Evolutionary conservation across 768 basidiomycete species (phyloP).

Genomic region (Terana coerulea): DNA sequence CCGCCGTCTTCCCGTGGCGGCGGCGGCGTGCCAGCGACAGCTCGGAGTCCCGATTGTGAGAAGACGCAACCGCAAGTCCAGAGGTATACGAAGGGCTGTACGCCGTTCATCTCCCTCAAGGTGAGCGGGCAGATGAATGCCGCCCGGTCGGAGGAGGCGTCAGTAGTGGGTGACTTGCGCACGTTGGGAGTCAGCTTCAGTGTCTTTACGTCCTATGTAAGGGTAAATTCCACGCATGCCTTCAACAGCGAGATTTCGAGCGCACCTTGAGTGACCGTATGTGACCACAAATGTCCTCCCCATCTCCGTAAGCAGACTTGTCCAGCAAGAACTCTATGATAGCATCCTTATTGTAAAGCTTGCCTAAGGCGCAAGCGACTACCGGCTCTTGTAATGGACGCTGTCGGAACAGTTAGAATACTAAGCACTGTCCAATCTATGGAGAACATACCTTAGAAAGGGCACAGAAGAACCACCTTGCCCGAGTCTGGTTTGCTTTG

Average conservation of each 20-base stretch:
- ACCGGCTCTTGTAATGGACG: conserved; percentile 83
- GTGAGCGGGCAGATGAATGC: conserved; percentile 90
- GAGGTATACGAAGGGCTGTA: conserved; percentile 84
- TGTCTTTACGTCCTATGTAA: conserved; percentile 74
- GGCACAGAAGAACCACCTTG: conserved; percentile 91
- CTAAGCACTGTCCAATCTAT: no score
- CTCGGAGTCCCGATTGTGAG: conserved; percentile 77
- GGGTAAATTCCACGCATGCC: background rate
- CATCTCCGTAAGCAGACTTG: conserved; percentile 82
- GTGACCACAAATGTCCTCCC: conserved; percentile 89
- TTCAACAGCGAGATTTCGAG: conserved; percentile 2
- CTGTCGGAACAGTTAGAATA: conserved; percentile 35
- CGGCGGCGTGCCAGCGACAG: conserved; percentile 42
- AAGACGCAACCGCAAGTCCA: conserved; percentile 88
- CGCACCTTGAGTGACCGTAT: conserved; percentile 85
- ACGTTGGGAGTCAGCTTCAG: conserved; percentile 80
- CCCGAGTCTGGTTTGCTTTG: conserved; percentile 83
- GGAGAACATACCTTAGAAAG: conserved; percentile 83
- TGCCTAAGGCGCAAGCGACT: conserved; percentile 89
- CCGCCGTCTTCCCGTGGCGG: conserved; percentile 20
- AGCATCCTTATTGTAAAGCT: conserved; percentile 95
- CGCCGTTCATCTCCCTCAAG: conserved; percentile 92
- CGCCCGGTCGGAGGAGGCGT: conserved; percentile 45
- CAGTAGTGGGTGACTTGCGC: conserved; percentile 28
- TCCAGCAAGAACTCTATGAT: conserved; percentile 89